phyloP scores from a whole-genome alignment of 2,329 filamentous ascomycete genomes.

The Hymenoscyphus albidus region DNA sequence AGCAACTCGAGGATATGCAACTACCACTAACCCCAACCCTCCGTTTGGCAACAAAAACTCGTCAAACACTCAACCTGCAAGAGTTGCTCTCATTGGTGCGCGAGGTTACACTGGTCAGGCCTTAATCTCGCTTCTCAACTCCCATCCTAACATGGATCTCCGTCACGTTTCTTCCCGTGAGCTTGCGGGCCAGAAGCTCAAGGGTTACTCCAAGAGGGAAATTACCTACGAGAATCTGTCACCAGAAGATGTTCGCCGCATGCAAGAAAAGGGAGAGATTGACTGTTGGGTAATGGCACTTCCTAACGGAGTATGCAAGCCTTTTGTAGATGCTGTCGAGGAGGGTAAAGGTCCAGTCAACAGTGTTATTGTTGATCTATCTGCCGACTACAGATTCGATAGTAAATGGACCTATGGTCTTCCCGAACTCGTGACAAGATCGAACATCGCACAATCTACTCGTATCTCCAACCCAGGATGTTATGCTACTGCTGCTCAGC shows the following conservation, averaged over 20 bases:
- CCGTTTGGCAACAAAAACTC: constrained; percentile 85
- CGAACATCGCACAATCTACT: constrained; percentile 70
- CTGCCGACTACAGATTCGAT: constrained; percentile 95
- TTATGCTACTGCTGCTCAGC: constrained; percentile 88
- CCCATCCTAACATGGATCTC: constrained; percentile 86
- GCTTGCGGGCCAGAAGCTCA: constrained; percentile 77
- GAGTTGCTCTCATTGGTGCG: constrained; percentile 83
- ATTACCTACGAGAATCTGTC: constrained; percentile 89
- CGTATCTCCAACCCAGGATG: constrained; percentile 92
- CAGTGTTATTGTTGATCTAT: constrained; percentile 85
- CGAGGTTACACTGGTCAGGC: constrained; percentile 93
- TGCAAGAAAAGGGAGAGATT: constrained; percentile 79
- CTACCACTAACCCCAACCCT: constrained; percentile 80
- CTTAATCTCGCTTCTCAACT: constrained; percentile 80
- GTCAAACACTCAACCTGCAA: constrained; percentile 73
- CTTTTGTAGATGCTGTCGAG: constrained; percentile 85
- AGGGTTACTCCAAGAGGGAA: constrained; percentile 87
- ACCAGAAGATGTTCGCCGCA: constrained; percentile 78
- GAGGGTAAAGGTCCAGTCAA: constrained; percentile 57
- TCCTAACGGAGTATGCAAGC: constrained; percentile 91
- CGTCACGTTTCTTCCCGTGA: constrained; percentile 91
- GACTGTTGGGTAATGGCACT: constrained; percentile 98
- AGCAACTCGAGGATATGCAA: constrained; percentile 50
- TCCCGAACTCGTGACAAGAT: constrained; percentile 76
- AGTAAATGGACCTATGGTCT: constrained; percentile 83